Conservation (phyloP, 306 rosid species). For the Hippophae gyantsensis region DNA sequence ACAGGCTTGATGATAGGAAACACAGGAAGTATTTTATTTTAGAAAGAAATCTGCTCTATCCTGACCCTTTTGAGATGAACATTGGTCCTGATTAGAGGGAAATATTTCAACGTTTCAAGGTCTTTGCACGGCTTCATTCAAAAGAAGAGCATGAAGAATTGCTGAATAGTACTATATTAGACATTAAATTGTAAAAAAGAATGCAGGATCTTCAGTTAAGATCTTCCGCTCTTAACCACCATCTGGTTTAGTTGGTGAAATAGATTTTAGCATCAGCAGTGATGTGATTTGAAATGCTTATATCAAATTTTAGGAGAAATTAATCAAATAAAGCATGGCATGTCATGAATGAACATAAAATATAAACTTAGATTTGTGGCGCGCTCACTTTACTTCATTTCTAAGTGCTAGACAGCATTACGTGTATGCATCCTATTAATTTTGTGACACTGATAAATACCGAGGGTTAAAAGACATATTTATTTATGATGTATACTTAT, state of each 20-base stretch:
- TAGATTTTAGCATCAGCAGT: not conserved
- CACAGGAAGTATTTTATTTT: constrained; percentile 62
- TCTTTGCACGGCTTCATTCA: constrained; percentile 75
- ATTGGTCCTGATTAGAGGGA: constrained; percentile 58
- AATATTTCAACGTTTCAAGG: constrained; percentile 52
- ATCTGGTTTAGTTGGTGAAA: not conserved
- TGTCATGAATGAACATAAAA: not conserved
- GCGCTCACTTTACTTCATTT: not conserved
- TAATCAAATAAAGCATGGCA: no score
- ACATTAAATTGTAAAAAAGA: constrained; percentile 49
- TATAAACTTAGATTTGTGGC: not conserved
- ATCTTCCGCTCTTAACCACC: not conserved
- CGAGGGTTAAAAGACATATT: no score
- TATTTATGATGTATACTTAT: no score
- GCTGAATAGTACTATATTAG: constrained; percentile 52
- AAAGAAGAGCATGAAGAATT: constrained; percentile 55
- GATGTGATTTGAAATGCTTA: not conserved
- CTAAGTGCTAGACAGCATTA: no score
- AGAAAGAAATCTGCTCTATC: constrained; percentile 68
- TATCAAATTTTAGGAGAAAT: no score
- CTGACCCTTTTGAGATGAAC: constrained; percentile 57
- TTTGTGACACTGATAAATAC: no score
- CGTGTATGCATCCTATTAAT: no score
- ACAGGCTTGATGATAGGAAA: constrained; percentile 87
- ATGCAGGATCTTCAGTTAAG: constrained; percentile 62